phyloP scores from a whole-genome alignment of 108 stramenopile species.

The Pelagomonas calceolata region DNA sequence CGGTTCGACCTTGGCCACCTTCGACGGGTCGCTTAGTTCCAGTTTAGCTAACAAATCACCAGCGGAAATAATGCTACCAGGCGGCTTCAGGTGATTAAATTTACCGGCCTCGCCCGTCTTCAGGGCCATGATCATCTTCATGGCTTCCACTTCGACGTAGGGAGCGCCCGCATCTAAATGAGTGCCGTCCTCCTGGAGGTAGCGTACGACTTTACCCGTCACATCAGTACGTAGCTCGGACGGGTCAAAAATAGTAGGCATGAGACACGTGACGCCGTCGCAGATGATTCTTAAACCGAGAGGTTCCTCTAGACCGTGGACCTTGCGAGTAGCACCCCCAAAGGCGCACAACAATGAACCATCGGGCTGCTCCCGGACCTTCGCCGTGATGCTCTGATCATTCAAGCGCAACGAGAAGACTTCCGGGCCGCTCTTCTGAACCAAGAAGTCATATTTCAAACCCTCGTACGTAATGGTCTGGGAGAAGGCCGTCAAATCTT shows the following conservation, averaged over 20 bases:
- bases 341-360: constrained; percentile 27
- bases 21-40: constrained; percentile 84
- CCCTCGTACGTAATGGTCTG: constrained; percentile 59
- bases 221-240: constrained; percentile 33
- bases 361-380: constrained; percentile 35
- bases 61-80: constrained; percentile 72
- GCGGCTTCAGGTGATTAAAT: constrained; percentile 42
- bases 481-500: constrained; percentile 60
- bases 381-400: constrained; percentile 10
- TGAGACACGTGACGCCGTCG: constrained; percentile 42
- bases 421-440: constrained; percentile 55
- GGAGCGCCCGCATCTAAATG: constrained; percentile 19
- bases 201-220: constrained; percentile 43
- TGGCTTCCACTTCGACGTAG: constrained; percentile 96
- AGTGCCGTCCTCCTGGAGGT: constrained; percentile 39
- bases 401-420: constrained; percentile 46
- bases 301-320: constrained; percentile 30
- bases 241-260: constrained; percentile 43
- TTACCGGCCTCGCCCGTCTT: constrained; percentile 79
- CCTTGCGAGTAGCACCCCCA: constrained; percentile 23
- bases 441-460: constrained; percentile 74
- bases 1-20: constrained; percentile 55
- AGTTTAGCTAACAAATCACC: constrained; percentile 85
- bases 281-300: constrained; percentile 31
- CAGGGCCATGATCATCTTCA: constrained; percentile 99